A percentile compares a stretch with the other conserved stretches of the same genome.
phyloP scores from a whole-genome alignment of 164 flowering plant species.

The Nymphaea thermarum region DNA sequence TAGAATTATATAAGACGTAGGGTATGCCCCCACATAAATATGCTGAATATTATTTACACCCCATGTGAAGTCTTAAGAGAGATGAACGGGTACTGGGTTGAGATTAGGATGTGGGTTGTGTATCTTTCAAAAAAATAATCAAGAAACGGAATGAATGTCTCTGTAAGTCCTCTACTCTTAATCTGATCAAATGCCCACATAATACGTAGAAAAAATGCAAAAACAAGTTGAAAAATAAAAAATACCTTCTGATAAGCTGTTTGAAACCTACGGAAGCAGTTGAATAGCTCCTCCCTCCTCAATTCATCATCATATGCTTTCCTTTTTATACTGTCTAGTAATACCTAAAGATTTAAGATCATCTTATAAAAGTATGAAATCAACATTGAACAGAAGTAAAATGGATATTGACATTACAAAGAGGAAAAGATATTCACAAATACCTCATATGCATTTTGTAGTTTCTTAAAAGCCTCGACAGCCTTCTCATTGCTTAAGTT shows the following conservation, averaged over 20 bases:
- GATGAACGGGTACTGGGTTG: too few species aligned
- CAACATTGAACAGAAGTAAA: background rate
- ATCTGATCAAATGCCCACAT: too few species aligned
- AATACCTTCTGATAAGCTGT: constrained; percentile 53
- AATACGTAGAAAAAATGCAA: too few species aligned
- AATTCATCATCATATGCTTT: constrained; percentile 91
- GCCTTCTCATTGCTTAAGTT: constrained; percentile 98
- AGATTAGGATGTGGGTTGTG: too few species aligned
- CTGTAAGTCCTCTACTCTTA: too few species aligned
- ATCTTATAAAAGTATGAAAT: constrained; percentile 1
- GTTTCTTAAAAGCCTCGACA: constrained; percentile 98
- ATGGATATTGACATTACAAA: background rate
- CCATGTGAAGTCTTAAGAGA: too few species aligned
- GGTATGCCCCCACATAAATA: too few species aligned
- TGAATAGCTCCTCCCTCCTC: constrained; percentile 78
- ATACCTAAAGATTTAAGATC: constrained; percentile 31
- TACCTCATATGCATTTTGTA: constrained; percentile 99
- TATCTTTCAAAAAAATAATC: too few species aligned
- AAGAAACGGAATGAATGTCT: too few species aligned
- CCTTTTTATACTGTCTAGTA: constrained; percentile 72
- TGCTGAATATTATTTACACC: too few species aligned
- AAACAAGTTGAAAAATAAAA: background rate
- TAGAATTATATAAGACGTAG: too few species aligned
- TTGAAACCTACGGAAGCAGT: constrained; percentile 63
- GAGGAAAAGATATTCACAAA: constrained; percentile 1